A percentile compares a stretch with the other conserved stretches of the same genome.
phyloP scores from a whole-genome alignment of 2,329 filamentous ascomycete genomes.

The Aureobasidium sp. region DNA sequence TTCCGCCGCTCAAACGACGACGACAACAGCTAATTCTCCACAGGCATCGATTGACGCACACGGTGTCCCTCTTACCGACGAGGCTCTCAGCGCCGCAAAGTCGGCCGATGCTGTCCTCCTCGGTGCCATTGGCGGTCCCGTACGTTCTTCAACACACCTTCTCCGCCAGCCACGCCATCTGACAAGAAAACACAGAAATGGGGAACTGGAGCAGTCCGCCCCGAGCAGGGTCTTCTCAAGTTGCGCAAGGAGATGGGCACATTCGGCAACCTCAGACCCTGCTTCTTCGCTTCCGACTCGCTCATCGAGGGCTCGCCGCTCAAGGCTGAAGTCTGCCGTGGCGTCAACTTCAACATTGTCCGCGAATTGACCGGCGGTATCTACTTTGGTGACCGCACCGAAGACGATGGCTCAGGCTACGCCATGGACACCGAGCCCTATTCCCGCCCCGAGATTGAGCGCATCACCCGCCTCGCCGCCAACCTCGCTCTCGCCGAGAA shows the following conservation, averaged over 20 bases:
- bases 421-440: slow-evolving; percentile 86
- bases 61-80: slow-evolving; percentile 71
- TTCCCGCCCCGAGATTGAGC: slow-evolving; percentile 76
- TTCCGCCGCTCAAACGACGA: slow-evolving; percentile 5
- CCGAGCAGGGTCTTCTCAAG: slow-evolving; percentile 83
- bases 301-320: slow-evolving; percentile 81
- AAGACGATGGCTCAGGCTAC: slow-evolving; percentile 65
- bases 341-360: slow-evolving; percentile 86
- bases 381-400: slow-evolving; percentile 87
- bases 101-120: slow-evolving; percentile 83
- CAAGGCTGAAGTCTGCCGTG: slow-evolving; percentile 76
- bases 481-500: slow-evolving; percentile 70
- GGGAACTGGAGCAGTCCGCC: slow-evolving; percentile 80
- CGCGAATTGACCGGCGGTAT: slow-evolving; percentile 89
- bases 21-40: background rate
- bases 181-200: slow-evolving; percentile 55
- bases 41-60: slow-evolving; percentile 83
- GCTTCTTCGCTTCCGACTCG: slow-evolving; percentile 85
- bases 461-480: slow-evolving; percentile 74
- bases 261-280: slow-evolving; percentile 92
- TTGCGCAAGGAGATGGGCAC: slow-evolving; percentile 91
- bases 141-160: slow-evolving; percentile 31
- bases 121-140: slow-evolving; percentile 88
- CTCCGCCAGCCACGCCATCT: slow-evolving; percentile 1
- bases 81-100: slow-evolving; percentile 76